Conservation (phyloP, 139 green algal species). For the Chlamydomonas incerta region DNA sequence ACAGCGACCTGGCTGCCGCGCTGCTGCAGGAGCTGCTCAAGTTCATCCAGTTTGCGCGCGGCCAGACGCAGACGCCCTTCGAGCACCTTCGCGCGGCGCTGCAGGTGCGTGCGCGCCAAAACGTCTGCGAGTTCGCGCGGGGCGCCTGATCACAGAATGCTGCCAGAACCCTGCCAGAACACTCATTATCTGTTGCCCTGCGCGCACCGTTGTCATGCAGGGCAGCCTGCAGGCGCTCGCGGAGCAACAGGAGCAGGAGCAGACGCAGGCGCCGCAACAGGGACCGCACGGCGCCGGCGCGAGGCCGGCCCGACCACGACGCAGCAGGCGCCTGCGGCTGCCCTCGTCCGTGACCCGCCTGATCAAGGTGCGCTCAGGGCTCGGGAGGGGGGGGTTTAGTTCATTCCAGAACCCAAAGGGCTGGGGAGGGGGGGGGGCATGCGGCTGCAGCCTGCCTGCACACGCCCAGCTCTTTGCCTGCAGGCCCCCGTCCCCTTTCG, state of each 20-base stretch:
- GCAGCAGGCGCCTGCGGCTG: neutral
- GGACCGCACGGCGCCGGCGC: too few species aligned
- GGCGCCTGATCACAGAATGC: too few species aligned
- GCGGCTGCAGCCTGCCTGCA: too few species aligned
- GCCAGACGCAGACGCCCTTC: neutral
- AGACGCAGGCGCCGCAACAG: neutral
- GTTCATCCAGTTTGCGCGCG: constrained; percentile 1
- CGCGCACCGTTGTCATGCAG: too few species aligned
- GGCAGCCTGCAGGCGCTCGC: neutral
- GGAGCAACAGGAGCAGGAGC: neutral
- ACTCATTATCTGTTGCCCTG: too few species aligned
- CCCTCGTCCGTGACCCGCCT: constrained; percentile 6
- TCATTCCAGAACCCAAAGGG: too few species aligned
- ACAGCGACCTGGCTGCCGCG: too few species aligned
- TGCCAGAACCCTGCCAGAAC: too few species aligned
- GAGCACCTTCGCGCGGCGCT: neutral
- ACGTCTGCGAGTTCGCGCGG: too few species aligned
- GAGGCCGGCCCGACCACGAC: too few species aligned
- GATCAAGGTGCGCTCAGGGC: constrained; percentile 20
- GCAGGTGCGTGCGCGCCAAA: neutral
- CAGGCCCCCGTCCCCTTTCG: neutral
- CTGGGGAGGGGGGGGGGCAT: too few species aligned
- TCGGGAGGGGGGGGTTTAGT: too few species aligned
- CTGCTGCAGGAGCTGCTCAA: constrained; percentile 10
- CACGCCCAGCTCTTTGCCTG: neutral